Base-by-base conservation (phyloP, 805 yeast species). In the Teunomyces pallodes region DNA sequence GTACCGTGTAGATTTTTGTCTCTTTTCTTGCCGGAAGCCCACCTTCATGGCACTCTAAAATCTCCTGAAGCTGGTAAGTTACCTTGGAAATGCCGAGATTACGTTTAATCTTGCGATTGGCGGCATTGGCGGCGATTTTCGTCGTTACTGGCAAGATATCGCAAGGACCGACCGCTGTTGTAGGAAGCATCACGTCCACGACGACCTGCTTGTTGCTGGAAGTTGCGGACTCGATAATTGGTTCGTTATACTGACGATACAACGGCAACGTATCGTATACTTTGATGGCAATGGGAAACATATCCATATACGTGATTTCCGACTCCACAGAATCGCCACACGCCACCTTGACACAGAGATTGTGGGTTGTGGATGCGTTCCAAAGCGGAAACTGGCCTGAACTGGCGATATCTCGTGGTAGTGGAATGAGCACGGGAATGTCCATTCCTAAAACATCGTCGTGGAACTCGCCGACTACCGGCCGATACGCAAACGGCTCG, bases 231-330 rank as follows among this genome's bases (percentile, higher is more conserved):
- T 76, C 80, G 9, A 70, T 59, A 0, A 79, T 62, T 0, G 82
- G 77, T 53, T 82, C 84, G 52, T 76, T 77, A 55, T 74, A 82
- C 55, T 81, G 79, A 24, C 81, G 64, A 49, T 74, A 77, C 4
- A 81, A 65, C 1, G 88, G 87, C 24, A 83, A 65, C 4, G 80
- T 71, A 49, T 81, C 84, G 58, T 79, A 84, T 24, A 77, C 60
- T 49, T 81, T 82, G 20, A 84, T 76, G 4, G 78, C 75, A 0
- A 83, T 66, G 0, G 84, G 83, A 54, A 79, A 79, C 27, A 58
- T 43, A 31, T 65, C 70, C 39, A 58, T 48, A 57, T 65, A 63
- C 50, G 52, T 55, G 20, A 54, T 43, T 47, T 72, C 77, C n/a
- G 54, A 54, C n/a, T 57, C 65, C 9, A 56, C 62, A 1, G 60